Conservation (phyloP, 306 rosid species). For the Carpinus fangiana region DNA sequence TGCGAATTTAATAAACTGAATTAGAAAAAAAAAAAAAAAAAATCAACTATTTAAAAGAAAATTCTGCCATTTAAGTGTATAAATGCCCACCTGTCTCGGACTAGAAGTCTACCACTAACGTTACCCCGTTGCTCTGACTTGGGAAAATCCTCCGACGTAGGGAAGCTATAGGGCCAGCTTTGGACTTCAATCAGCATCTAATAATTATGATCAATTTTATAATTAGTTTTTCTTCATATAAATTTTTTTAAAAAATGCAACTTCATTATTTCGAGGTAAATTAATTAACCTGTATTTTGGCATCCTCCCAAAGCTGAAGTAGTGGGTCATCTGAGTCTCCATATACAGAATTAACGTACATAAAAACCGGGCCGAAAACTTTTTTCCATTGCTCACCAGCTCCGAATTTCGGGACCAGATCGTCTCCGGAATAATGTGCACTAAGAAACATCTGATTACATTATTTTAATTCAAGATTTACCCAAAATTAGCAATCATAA, state of each 20-base stretch:
- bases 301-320: slow-evolving; percentile 69
- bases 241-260: background rate
- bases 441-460: slow-evolving; percentile 75
- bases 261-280: background rate
- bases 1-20: no score
- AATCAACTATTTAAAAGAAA: no score
- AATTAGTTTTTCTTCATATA: background rate
- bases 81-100: slow-evolving; percentile 53
- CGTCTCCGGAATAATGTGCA: slow-evolving; percentile 84
- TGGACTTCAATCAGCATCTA: slow-evolving; percentile 73
- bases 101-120: slow-evolving; percentile 64
- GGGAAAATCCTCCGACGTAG: slow-evolving; percentile 63
- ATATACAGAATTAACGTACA: slow-evolving; percentile 60
- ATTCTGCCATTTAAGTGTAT: no score
- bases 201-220: background rate
- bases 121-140: slow-evolving; percentile 60
- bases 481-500: background rate
- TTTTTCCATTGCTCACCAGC: slow-evolving; percentile 83
- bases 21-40: no score
- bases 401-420: slow-evolving; percentile 59
- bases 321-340: slow-evolving; percentile 33
- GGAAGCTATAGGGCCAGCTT: slow-evolving; percentile 87
- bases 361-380: slow-evolving; percentile 82
- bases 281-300: slow-evolving; percentile 63
- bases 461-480: background rate